phyloP scores from a whole-genome alignment of 2,329 filamentous ascomycete genomes.

The Paraphoma chrysanthemicola region DNA sequence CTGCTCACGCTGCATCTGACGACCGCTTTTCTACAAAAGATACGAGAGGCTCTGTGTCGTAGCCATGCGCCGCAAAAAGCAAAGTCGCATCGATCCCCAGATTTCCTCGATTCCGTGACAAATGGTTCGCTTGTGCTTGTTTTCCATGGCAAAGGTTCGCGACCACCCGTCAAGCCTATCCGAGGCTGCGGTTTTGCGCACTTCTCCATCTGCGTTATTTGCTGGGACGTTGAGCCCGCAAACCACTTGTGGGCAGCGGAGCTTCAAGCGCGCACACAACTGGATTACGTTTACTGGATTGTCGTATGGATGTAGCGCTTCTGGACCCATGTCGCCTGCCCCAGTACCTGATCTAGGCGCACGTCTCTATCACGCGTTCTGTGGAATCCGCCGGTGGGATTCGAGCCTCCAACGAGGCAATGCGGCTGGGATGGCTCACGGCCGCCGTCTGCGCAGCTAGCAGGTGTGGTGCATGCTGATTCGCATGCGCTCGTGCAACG shows the following conservation, averaged over 20 bases:
- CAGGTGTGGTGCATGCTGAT: slow-evolving; percentile 11
- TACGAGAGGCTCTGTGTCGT: slow-evolving; percentile 15
- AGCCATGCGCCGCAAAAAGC: slow-evolving; percentile 14
- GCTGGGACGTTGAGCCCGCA: neutral
- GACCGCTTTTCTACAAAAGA: slow-evolving; percentile 28
- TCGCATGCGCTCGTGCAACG: slow-evolving; percentile 22
- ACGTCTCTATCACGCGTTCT: slow-evolving; percentile 1
- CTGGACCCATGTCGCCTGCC: slow-evolving; percentile 16
- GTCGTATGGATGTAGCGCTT: slow-evolving; percentile 12
- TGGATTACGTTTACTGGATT: slow-evolving; percentile 24
- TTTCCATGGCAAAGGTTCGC: slow-evolving; percentile 1
- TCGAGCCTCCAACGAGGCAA: neutral
- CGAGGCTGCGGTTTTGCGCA: neutral
- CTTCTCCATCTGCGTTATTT: neutral
- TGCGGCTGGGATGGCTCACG: slow-evolving; percentile 14
- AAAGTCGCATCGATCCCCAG: slow-evolving; percentile 8
- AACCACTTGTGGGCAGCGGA: slow-evolving; percentile 13
- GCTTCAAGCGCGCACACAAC: neutral
- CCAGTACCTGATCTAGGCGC: slow-evolving; percentile 18
- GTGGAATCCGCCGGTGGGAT: slow-evolving; percentile 3
- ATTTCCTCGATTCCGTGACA: slow-evolving; percentile 6
- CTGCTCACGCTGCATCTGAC: slow-evolving; percentile 12
- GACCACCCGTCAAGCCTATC: neutral
- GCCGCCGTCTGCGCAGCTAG: slow-evolving; percentile 3
- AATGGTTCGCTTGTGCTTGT: slow-evolving; percentile 5